These are phyloP conservation scores for Eutypella sp. DNA, from an alignment of 2,329 filamentous ascomycete genomes.

Conservation along the genomic window DNA sequence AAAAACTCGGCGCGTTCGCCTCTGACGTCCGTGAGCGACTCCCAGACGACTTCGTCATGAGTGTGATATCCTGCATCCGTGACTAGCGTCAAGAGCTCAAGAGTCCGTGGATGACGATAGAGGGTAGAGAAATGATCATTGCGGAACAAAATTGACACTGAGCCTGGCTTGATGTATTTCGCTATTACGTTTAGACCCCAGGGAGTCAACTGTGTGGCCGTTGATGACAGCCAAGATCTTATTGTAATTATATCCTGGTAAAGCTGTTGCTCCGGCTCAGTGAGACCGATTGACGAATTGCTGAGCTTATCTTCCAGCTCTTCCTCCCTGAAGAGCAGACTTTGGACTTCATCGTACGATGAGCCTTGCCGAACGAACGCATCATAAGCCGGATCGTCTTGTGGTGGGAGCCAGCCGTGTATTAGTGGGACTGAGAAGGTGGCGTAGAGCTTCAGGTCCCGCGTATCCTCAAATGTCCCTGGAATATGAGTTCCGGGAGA, in stretches of 20 bases:
- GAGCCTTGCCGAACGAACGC: constrained; percentile 71
- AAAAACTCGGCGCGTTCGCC: constrained; percentile 79
- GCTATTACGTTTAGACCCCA: constrained; percentile 74
- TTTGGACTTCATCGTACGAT: constrained; percentile 89
- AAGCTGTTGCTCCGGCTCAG: constrained; percentile 67
- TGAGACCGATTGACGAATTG: constrained; percentile 51
- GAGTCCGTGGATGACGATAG: constrained; percentile 77
- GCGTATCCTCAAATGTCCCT: constrained; percentile 81
- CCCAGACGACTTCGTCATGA: constrained; percentile 93
- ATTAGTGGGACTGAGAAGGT: constrained; percentile 85
- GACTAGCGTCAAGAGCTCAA: constrained; percentile 75
- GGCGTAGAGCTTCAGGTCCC: constrained; percentile 85
- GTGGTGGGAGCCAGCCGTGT: constrained; percentile 85
- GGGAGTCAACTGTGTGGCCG: constrained; percentile 81
- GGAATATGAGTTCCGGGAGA: constrained; percentile 46
- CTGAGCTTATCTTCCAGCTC: constrained; percentile 78
- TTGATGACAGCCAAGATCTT: constrained; percentile 72
- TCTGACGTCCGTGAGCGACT: constrained; percentile 82
- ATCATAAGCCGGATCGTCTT: constrained; percentile 58
- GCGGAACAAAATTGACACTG: constrained; percentile 85
- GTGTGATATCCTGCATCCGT: constrained; percentile 87
- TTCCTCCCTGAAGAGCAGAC: constrained; percentile 81
- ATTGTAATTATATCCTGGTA: constrained; percentile 82
- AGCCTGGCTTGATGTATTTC: constrained; percentile 66
- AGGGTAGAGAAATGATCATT: constrained; percentile 97